Evolutionary conservation across 2,329 filamentous ascomycete genomes (phyloP).

Genomic region (Epichloe aotearoae): DNA sequence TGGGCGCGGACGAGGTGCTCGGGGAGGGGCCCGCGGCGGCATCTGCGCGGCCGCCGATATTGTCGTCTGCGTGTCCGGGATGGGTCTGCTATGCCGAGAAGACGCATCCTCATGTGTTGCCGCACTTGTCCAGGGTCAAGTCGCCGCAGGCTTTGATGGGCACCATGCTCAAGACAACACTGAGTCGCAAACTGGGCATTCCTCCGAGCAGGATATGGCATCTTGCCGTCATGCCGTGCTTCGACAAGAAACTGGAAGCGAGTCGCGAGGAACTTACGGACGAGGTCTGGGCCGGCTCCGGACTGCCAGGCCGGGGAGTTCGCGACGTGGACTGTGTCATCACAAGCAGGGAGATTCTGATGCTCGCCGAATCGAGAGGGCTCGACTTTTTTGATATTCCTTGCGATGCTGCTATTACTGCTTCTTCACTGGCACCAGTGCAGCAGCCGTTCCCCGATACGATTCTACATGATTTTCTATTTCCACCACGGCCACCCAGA

Average conservation of each 20-base stretch:
- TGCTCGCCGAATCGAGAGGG: conserved; percentile 68
- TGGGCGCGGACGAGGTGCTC: conserved; percentile 60
- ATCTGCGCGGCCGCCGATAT: conserved; percentile 40
- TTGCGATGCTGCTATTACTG: conserved; percentile 21
- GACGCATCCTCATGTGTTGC: conserved; percentile 85
- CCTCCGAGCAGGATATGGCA: conserved; percentile 80
- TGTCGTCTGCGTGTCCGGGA: conserved; percentile 86
- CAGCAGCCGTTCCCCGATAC: conserved; percentile 55
- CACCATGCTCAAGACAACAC: conserved; percentile 74
- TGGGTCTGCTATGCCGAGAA: conserved; percentile 99
- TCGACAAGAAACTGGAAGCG: conserved; percentile 97
- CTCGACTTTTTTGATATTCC: conserved; percentile 59
- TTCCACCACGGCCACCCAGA: conserved; percentile 35
- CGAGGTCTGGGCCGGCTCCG: conserved; percentile 50
- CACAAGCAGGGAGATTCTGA: conserved; percentile 86
- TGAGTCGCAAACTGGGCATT: conserved; percentile 61
- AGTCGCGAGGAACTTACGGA: conserved; percentile 87
- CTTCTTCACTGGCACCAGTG: conserved; percentile 26
- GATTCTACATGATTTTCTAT: conserved; percentile 59
- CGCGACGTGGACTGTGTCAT: conserved; percentile 97
- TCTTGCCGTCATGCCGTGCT: conserved; percentile 92
- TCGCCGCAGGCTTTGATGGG: conserved; percentile 88
- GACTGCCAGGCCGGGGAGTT: conserved; percentile 39
- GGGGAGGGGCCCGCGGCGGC: conserved; percentile 10
- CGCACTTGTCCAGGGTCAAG: conserved; percentile 81